Conservation (phyloP, 208 protist species). For the Trypanosoma boissoni region DNA sequence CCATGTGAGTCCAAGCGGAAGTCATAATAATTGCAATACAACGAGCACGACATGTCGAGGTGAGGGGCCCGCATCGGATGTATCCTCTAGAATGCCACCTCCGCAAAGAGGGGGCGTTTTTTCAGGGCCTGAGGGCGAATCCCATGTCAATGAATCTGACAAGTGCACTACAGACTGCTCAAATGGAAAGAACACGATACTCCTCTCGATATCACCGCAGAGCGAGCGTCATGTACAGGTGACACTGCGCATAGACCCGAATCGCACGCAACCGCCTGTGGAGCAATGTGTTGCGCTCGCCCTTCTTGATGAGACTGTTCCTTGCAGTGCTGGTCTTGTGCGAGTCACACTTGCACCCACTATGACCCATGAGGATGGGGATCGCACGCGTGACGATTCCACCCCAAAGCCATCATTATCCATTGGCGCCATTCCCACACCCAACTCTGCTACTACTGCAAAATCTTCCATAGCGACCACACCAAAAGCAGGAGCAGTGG, state of each 20-base stretch:
- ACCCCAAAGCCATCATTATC: not conserved
- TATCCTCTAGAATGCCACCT: no score
- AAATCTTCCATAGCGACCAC: no score
- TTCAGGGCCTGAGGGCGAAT: no score
- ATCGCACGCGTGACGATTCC: not conserved
- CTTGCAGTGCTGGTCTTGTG: conserved; percentile 49
- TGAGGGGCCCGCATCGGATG: no score
- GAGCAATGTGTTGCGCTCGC: conserved; percentile 69
- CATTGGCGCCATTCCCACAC: not conserved
- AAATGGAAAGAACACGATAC: not conserved
- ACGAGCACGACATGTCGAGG: no score
- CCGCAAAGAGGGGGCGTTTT: no score
- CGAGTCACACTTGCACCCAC: conserved; percentile 44
- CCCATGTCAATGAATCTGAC: no score
- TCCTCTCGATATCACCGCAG: conserved; percentile 16
- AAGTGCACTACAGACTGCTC: not conserved
- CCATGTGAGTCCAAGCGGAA: not conserved
- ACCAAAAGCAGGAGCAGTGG: no score
- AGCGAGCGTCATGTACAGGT: conserved; percentile 9
- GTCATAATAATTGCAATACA: no score
- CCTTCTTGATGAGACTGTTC: conserved; percentile 71
- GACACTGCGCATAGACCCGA: conserved; percentile 6
- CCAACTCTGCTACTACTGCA: no score
- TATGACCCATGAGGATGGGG: conserved; percentile 25
- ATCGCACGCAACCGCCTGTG: conserved; percentile 27